A percentile compares a stretch with the other conserved stretches of the same genome.
Conservation (phyloP, 441 rosid species). For the Corymbia citriodora region DNA sequence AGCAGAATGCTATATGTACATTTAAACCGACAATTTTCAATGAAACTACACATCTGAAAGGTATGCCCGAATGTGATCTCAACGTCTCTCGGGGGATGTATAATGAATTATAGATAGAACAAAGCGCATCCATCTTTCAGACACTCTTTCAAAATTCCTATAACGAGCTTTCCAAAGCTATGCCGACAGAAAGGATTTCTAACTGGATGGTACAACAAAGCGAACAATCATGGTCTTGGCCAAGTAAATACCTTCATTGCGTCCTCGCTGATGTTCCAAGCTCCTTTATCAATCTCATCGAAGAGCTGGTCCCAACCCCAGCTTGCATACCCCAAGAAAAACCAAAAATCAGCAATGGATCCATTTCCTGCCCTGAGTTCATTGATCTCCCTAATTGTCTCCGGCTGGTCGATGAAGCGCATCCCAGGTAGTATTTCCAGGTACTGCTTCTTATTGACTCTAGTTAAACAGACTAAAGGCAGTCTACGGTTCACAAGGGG, state of each 20-base stretch:
- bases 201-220: background rate
- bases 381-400: conserved; percentile 38
- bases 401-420: conserved; percentile 66
- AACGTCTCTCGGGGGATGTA: background rate
- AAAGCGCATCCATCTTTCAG: background rate
- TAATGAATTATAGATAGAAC: background rate
- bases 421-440: conserved; percentile 60
- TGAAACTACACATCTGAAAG: background rate
- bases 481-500: conserved; percentile 51
- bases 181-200: background rate
- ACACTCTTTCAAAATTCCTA: background rate
- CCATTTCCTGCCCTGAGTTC: conserved; percentile 42
- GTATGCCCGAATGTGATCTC: background rate
- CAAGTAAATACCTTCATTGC: conserved; percentile 30
- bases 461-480: conserved; percentile 68
- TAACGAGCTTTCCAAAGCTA: background rate
- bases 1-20: background rate
- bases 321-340: conserved; percentile 79
- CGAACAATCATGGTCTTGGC: conserved; percentile 19
- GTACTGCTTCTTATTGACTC: conserved; percentile 18
- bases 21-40: background rate
- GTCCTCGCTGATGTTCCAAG: conserved; percentile 51
- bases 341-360: conserved; percentile 59
- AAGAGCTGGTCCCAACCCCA: conserved; percentile 85
- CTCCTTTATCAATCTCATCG: conserved; percentile 63